These are phyloP conservation scores for Epithele typhae DNA, from an alignment of 768 basidiomycete species.

Conservation along the genomic window DNA sequence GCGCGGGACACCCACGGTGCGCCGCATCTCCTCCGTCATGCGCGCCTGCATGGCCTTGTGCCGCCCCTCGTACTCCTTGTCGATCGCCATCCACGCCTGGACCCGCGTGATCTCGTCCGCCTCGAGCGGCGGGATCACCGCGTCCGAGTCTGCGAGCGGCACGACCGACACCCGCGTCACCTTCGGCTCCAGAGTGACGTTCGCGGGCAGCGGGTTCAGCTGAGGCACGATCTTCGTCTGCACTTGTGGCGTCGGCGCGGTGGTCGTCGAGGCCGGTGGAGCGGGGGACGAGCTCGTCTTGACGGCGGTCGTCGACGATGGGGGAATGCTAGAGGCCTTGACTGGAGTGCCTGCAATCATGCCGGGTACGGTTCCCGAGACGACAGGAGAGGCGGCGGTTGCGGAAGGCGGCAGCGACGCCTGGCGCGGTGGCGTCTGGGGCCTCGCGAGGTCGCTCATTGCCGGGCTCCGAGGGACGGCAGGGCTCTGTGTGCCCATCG, in stretches of 20 bases:
- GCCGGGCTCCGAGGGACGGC: conserved; percentile 10
- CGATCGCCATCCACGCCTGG: conserved; percentile 59
- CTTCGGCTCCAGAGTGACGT: conserved; percentile 45
- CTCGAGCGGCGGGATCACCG: conserved; percentile 49
- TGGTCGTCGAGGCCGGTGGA: conserved; percentile 15
- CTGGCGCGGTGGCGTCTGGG: conserved; percentile 20
- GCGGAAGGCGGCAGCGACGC: conserved; percentile 23
- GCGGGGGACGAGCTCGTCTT: conserved; percentile 12
- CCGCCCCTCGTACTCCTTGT: conserved; percentile 51
- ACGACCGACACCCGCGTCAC: conserved; percentile 60
- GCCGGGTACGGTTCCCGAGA: conserved; percentile 2
- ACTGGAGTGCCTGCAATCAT: conserved; percentile 7
- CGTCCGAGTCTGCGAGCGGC: conserved; percentile 50
- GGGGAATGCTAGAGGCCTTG: neutral
- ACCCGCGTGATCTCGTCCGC: conserved; percentile 48
- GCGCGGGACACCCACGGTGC: conserved; percentile 38
- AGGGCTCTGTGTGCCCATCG: conserved; percentile 3
- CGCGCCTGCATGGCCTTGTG: conserved; percentile 48
- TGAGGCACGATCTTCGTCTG: conserved; percentile 23
- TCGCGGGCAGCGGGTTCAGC: conserved; percentile 41
- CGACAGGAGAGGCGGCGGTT: conserved; percentile 8
- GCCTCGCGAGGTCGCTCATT: conserved; percentile 12
- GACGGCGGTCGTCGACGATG: neutral
- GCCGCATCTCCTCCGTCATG: conserved; percentile 46
- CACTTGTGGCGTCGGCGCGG: conserved; percentile 16